Evolutionary conservation across 2,329 filamentous ascomycete species (phyloP).

Genomic region (Thielaviopsis ethacetica): DNA sequence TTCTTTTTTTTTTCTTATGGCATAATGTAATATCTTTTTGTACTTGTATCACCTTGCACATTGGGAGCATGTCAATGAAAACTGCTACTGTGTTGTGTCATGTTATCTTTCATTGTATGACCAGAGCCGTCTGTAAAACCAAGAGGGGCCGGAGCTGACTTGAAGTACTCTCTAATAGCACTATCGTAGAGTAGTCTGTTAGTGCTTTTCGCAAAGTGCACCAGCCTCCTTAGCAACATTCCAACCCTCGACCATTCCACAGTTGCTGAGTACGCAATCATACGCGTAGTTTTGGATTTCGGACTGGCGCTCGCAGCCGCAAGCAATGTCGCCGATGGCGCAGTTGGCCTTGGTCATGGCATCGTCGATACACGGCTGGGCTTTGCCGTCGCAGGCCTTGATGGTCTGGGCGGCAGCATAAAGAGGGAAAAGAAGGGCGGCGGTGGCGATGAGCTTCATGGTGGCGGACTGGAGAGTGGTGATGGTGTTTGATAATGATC

Average conservation of each 20-base stretch:
- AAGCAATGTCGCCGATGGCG: constrained; percentile 1
- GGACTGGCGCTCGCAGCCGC: constrained; percentile 1
- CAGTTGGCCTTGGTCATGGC: background rate
- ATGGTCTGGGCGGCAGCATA: background rate
- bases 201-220: too few species aligned
- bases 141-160: too few species aligned
- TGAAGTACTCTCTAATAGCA: too few species aligned
- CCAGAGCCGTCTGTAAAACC: too few species aligned
- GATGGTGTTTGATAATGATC: background rate
- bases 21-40: too few species aligned
- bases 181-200: too few species aligned
- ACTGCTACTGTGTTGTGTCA: too few species aligned
- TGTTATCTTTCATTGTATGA: too few species aligned
- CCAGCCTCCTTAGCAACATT: background rate
- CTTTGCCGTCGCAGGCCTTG: background rate
- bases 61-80: too few species aligned
- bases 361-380: constrained; percentile 5
- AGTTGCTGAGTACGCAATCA: background rate
- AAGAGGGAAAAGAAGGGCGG: background rate
- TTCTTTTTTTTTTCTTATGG: too few species aligned
- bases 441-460: constrained; percentile 3
- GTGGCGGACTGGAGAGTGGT: background rate
- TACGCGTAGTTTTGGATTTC: constrained; percentile 2
- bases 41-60: too few species aligned
- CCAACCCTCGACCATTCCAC: background rate